phyloP scores from a whole-genome alignment of 208 protist genomes.

The Acanthamoeba quina region DNA sequence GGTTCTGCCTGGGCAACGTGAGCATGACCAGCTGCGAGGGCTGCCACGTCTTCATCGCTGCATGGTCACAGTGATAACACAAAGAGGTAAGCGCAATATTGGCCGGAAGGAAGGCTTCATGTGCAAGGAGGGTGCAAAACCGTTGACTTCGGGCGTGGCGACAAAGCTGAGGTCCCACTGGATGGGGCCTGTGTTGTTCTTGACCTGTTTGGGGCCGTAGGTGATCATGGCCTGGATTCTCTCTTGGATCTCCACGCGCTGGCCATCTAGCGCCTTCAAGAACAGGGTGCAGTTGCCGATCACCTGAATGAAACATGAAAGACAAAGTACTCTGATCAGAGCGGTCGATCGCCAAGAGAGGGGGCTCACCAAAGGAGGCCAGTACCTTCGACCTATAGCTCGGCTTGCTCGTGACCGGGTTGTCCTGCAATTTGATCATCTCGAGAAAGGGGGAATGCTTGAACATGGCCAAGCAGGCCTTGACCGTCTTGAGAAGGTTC shows the following conservation, averaged over 20 bases:
- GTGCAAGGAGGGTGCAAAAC: neutral
- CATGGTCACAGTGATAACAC: neutral
- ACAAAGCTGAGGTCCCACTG: conserved; percentile 63
- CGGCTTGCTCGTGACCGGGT: conserved; percentile 23
- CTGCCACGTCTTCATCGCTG: conserved; percentile 69
- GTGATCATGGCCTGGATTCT: conserved; percentile 8
- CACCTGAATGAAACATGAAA: neutral
- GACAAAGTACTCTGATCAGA: neutral
- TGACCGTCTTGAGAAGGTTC: conserved; percentile 41
- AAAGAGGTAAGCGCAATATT: neutral
- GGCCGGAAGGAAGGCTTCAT: neutral
- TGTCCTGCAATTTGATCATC: conserved; percentile 35
- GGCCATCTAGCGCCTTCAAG: conserved; percentile 42
- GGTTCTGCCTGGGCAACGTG: conserved; percentile 46
- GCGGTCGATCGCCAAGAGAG: too few relatives aligned
- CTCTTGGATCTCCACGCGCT: conserved; percentile 42
- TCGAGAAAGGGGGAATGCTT: conserved; percentile 53
- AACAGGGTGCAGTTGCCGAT: conserved; percentile 35
- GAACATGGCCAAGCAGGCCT: conserved; percentile 52
- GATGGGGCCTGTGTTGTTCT: conserved; percentile 5
- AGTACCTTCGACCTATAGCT: conserved; percentile 25
- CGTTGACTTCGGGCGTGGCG: conserved; percentile 49
- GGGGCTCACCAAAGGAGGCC: too few relatives aligned
- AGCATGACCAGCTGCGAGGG: conserved; percentile 58
- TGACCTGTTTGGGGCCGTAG: conserved; percentile 36